Base-by-base conservation (phyloP, 345 rosid species). In the Linum usitatissimum region DNA sequence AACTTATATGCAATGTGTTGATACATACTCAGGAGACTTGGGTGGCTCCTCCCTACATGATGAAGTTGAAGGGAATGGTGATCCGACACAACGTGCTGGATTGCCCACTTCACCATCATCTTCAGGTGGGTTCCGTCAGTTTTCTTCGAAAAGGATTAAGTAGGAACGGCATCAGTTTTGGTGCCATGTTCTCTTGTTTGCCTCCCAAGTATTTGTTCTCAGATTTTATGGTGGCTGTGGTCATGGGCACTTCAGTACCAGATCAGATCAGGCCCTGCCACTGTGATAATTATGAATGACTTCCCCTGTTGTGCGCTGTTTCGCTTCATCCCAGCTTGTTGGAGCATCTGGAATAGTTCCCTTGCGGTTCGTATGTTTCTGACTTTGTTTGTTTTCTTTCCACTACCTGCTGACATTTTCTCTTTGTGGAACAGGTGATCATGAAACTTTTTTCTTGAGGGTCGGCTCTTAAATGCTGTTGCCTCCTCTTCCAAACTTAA, bases 41-140 rank as follows among this genome's bases (percentile, higher is more conserved):
- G 90, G 85, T 86, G 94, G 88, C 88, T 81, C 97, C 81, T 80
- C 79, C 68, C 83, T 76, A 62, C 73, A 76, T 54, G 86, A 79
- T 48, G 82, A 78, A 72, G 83, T 65, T 66, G 90, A 77, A 70
- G 76, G 68, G 78, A 84, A 83, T 64, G 34, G 34, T 39, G 75
- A 80, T 70, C 68, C 72, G 57, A 84, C 68, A 81, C 83, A 78
- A 69, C 68, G 23, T 69, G 79, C 81, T 71, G 92, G 81, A 84
- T 78, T 87, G 81, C 90, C 99, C 86, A 84, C 84, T 72, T 90
- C 94, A 78, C 90, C 96, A 78, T 77, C 97, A 71, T 83, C 99
- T 90, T 86, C 97, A 93, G 97, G 99, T 93, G 94, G 97, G 99
- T 93, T 91, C 91, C 83, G 73, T 84, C 84, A 81, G 85, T 85